Evolutionary conservation across 2,329 filamentous ascomycete genomes (phyloP).

Genomic region (Orbilia blumenaviensis): DNA sequence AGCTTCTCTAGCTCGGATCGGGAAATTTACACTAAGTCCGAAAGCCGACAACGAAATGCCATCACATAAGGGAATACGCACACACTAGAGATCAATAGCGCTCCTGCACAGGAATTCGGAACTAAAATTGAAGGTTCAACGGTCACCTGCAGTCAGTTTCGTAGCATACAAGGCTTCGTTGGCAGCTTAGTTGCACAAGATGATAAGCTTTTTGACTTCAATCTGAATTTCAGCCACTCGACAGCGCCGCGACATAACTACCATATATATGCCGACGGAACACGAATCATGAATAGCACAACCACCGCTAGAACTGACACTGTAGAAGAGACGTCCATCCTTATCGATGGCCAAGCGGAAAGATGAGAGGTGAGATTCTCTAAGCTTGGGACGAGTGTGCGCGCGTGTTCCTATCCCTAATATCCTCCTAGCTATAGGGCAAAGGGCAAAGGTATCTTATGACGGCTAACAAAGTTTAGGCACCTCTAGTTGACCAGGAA

Average conservation of each 20-base stretch:
- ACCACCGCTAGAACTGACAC: not conserved
- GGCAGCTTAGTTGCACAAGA: slow-evolving; percentile 34
- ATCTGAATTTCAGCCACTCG: slow-evolving; percentile 4
- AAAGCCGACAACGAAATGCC: not conserved
- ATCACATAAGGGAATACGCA: slow-evolving; percentile 24
- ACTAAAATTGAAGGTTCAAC: not conserved
- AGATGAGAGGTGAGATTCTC: slow-evolving; percentile 14
- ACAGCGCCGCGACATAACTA: slow-evolving; percentile 2
- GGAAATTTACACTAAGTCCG: not conserved
- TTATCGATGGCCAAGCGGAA: not conserved
- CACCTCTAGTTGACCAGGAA: slow-evolving; percentile 21
- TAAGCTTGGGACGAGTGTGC: slow-evolving; percentile 31
- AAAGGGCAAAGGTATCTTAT: not conserved
- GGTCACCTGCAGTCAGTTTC: slow-evolving; percentile 13
- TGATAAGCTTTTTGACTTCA: slow-evolving; percentile 25
- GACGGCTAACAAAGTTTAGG: not conserved
- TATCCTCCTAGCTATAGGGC: not conserved
- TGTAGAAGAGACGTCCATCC: not conserved
- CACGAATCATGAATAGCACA: not conserved
- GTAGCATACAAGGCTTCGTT: too few relatives aligned
- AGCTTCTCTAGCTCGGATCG: too few relatives aligned
- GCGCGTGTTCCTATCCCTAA: not conserved
- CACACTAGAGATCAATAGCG: not conserved
- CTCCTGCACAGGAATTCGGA: slow-evolving; percentile 13
- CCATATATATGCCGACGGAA: not conserved